These are phyloP conservation scores for Alnus rubra DNA, from an alignment of 306 rosid species.

Conservation along the genomic window DNA sequence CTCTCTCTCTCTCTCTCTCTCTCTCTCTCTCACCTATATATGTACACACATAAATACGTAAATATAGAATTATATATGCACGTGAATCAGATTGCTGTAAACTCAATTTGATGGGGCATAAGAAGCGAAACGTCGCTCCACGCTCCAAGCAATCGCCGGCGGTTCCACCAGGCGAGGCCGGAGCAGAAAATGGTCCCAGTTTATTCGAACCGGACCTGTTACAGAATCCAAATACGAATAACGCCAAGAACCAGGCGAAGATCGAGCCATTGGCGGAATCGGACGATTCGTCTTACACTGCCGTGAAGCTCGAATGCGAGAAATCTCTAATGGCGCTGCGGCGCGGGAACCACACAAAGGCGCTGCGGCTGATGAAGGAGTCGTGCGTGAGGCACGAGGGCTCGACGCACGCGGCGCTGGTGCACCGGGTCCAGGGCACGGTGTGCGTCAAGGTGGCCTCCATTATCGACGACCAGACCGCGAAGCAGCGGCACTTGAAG, in stretches of 20 bases:
- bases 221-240: constrained; percentile 27
- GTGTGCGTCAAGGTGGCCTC: constrained; percentile 71
- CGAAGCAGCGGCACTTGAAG: constrained; percentile 73
- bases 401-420: constrained; percentile 55
- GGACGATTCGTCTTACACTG: constrained; percentile 47
- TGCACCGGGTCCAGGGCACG: constrained; percentile 82
- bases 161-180: constrained; percentile 55
- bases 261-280: constrained; percentile 51
- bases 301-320: constrained; percentile 82
- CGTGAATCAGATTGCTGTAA: constrained; percentile 60
- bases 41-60: not conserved
- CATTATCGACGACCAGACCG: constrained; percentile 58
- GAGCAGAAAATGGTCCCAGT: constrained; percentile 44
- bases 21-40: not conserved
- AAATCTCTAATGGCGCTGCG: constrained; percentile 74
- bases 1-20: not conserved
- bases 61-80: constrained; percentile 44
- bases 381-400: constrained; percentile 52
- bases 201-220: constrained; percentile 31
- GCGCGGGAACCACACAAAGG: constrained; percentile 88
- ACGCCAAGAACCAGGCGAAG: constrained; percentile 38
- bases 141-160: constrained; percentile 64
- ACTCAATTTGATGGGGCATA: constrained; percentile 70
- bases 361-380: constrained; percentile 85
- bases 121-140: constrained; percentile 70